Evolutionary conservation across 108 stramenopile species (phyloP).

Genomic region (Asterionellopsis glacialis): DNA sequence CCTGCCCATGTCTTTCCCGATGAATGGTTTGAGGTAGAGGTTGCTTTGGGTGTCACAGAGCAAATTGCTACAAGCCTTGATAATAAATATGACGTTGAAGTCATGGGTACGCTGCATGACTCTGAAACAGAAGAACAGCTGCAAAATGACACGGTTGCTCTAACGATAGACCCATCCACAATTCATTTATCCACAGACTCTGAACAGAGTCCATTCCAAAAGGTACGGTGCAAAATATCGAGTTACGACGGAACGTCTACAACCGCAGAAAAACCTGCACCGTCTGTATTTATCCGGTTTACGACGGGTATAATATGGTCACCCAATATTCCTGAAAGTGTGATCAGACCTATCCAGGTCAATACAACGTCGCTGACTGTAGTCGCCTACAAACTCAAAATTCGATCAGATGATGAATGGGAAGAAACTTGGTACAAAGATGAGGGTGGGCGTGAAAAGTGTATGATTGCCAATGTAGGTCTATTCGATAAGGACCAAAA

Average conservation of each 20-base stretch:
- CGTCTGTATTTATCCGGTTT: neutral
- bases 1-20: constrained; percentile 39
- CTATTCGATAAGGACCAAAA: constrained; percentile 41
- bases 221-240: neutral
- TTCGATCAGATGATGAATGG: constrained; percentile 37
- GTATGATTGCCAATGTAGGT: constrained; percentile 55
- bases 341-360: neutral
- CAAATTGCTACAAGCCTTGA: neutral
- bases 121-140: neutral
- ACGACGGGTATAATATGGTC: neutral
- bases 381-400: constrained; percentile 40
- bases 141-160: neutral
- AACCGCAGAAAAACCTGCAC: neutral
- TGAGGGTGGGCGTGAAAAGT: constrained; percentile 89
- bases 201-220: too few relatives aligned
- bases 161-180: neutral
- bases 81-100: neutral
- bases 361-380: constrained; percentile 17
- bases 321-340: neutral
- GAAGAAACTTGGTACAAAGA: constrained; percentile 85
- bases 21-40: constrained; percentile 42
- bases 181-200: neutral
- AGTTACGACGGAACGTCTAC: neutral
- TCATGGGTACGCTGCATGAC: neutral
- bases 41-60: constrained; percentile 26